Evolutionary conservation across 2,329 filamentous ascomycete genomes (phyloP).

Genomic region (Coniella vitis): DNA sequence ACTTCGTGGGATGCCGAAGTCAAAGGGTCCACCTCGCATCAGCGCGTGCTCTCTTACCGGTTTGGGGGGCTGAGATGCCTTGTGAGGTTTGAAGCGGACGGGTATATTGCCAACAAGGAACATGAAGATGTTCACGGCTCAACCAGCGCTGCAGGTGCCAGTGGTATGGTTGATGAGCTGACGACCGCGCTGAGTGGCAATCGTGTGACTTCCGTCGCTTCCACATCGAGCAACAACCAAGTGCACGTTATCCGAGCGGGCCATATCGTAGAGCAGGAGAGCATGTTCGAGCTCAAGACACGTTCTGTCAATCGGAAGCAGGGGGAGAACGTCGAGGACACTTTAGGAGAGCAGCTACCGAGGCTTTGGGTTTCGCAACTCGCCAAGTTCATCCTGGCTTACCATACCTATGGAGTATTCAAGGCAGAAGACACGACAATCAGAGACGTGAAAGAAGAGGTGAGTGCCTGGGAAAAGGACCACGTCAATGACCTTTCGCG

Average conservation of each 20-base stretch:
- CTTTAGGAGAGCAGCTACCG: constrained; percentile 8
- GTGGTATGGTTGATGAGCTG: neutral
- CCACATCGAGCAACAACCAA: neutral
- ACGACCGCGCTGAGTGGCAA: neutral
- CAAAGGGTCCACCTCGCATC: constrained; percentile 51
- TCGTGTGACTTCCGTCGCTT: neutral
- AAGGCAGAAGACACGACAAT: constrained; percentile 29
- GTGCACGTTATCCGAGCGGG: constrained; percentile 4
- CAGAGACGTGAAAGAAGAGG: constrained; percentile 23
- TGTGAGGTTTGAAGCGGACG: constrained; percentile 53
- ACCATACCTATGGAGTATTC: constrained; percentile 9
- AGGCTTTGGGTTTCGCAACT: constrained; percentile 13
- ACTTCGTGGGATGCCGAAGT: constrained; percentile 55
- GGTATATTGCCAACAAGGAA: constrained; percentile 33
- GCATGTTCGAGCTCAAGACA: constrained; percentile 14
- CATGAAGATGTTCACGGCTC: neutral
- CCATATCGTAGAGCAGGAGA: constrained; percentile 3
- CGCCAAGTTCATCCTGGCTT: constrained; percentile 12
- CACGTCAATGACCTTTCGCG: constrained; percentile 25
- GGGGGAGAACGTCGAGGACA: neutral
- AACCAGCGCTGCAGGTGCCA: neutral
- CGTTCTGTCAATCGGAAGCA: constrained; percentile 10
- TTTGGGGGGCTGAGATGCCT: constrained; percentile 47
- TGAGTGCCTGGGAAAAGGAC: constrained; percentile 31
- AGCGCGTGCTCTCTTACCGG: constrained; percentile 52